These are phyloP conservation scores for Vicia villosa DNA, from an alignment of 306 rosid species.

Conservation along the genomic window DNA sequence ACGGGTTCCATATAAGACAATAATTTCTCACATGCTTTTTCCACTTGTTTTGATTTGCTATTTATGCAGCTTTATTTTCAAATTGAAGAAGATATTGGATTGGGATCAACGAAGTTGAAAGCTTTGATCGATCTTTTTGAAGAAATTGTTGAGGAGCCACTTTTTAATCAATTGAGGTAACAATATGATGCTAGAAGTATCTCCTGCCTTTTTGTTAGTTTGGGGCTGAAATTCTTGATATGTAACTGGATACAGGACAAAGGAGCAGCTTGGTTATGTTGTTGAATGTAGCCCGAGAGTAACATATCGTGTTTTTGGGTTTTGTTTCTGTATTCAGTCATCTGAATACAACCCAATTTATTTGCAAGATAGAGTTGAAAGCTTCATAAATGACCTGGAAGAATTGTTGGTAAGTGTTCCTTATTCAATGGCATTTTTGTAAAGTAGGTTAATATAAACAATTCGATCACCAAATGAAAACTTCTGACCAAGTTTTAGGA, in stretches of 20 bases:
- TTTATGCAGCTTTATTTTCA: constrained; percentile 90
- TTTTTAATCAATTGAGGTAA: constrained; percentile 94
- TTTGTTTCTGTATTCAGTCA: constrained; percentile 81
- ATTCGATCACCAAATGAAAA: background rate
- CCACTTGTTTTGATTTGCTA: constrained; percentile 29
- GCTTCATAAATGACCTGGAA: constrained; percentile 67
- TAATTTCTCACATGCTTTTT: constrained; percentile 28
- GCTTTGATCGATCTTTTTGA: constrained; percentile 84
- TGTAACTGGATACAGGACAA: constrained; percentile 63
- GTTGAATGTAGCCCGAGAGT: constrained; percentile 74
- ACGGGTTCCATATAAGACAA: background rate
- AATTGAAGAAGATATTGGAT: constrained; percentile 75
- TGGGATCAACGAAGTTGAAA: constrained; percentile 63
- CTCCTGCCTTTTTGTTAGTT: background rate
- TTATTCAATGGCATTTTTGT: constrained; percentile 24
- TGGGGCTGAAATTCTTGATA: constrained; percentile 24
- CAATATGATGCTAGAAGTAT: constrained; percentile 35
- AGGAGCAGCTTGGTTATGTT: constrained; percentile 98
- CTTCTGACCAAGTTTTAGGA: background rate
- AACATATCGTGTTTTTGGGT: constrained; percentile 74
- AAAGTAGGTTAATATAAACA: constrained; percentile 3
- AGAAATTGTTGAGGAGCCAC: constrained; percentile 87
- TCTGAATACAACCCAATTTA: constrained; percentile 79
- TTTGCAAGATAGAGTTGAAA: constrained; percentile 81
- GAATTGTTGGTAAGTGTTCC: constrained; percentile 71